Conservation (phyloP, 176 grass and related monocot genomes). For the sorghum (Sorghum bicolor) region Sorghum_bicolor_NCBIv3 NC_012871.2:57111501-57112000, state of each 20-base stretch:
- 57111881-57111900: not conserved
- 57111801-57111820: not conserved
- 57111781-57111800: not conserved
- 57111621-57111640: conserved; percentile 84
- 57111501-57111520: conserved; percentile 99
- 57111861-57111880: not conserved
- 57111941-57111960: not conserved
- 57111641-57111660: conserved; percentile 86
- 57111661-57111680: conserved; percentile 96
- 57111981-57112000: not conserved
- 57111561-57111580: conserved; percentile 97
- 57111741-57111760: conserved; percentile 76
- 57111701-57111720: conserved; percentile 88
- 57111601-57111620: conserved; percentile 91
- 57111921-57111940: not conserved
- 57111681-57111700: conserved; percentile 94
- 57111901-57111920: not conserved
- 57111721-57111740: conserved; percentile 92
- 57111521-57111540: conserved; percentile 98
- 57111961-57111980: not conserved
- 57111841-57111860: not conserved
- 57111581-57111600: conserved; percentile 76
- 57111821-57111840: conserved; percentile 4
- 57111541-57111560: conserved; percentile 99
- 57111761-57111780: conserved; percentile 5